A percentile compares a stretch with the other conserved stretches of the same genome.
Evolutionary conservation across 2,329 filamentous ascomycete genomes (phyloP).

Genomic region (Hypoxylon sp.): DNA sequence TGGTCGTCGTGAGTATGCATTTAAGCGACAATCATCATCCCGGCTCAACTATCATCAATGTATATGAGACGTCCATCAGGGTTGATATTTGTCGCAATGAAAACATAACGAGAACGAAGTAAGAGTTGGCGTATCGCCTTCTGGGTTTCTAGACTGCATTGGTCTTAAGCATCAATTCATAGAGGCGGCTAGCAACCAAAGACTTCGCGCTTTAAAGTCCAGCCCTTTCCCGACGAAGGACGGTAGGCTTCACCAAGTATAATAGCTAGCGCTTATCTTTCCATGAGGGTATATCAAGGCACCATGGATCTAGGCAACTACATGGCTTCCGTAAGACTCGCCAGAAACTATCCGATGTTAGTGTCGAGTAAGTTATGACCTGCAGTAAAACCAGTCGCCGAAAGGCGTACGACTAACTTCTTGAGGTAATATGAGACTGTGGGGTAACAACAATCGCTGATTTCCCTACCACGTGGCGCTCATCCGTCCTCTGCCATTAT

Average conservation of each 20-base stretch:
- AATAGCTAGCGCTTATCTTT: background rate
- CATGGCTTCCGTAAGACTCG: background rate
- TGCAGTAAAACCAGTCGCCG: conserved; percentile 3
- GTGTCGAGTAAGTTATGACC: conserved; percentile 11
- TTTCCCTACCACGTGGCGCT: conserved; percentile 38
- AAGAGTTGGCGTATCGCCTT: background rate
- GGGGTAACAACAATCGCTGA: conserved; percentile 31
- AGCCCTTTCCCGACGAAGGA: background rate
- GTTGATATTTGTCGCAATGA: background rate
- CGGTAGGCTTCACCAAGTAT: background rate
- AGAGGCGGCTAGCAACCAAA: background rate
- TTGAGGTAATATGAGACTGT: conserved; percentile 36
- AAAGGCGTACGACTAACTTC: conserved; percentile 26
- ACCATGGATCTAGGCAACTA: conserved; percentile 2
- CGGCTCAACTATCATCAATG: background rate
- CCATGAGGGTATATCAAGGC: background rate
- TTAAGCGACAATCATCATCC: background rate
- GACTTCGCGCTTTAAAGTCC: background rate
- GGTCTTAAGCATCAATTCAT: background rate
- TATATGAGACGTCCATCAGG: background rate
- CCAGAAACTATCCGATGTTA: background rate
- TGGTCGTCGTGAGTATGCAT: background rate
- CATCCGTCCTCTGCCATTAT: conserved; percentile 22
- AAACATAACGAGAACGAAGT: background rate
- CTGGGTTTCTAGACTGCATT: background rate